Percentiles rank a stretch among this genome's conserved stretches.
phyloP scores from a whole-genome alignment of 2,329 filamentous ascomycete genomes.

The Purpureocillium takamizusanense region DNA sequence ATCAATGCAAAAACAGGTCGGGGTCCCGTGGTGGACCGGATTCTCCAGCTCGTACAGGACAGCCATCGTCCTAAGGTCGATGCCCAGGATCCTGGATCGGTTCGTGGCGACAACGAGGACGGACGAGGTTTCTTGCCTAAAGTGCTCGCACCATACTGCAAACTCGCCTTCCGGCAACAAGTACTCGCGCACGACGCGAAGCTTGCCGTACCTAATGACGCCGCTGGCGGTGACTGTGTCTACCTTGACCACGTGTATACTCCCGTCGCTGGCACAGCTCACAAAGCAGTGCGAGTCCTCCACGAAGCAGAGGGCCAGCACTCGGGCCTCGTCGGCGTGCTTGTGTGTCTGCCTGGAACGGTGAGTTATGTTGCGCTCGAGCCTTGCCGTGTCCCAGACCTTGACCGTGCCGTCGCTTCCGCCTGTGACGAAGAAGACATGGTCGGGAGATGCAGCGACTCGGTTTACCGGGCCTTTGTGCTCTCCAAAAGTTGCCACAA shows the following conservation, averaged over 20 bases:
- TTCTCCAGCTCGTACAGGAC: conserved; percentile 75
- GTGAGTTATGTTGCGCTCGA: conserved; percentile 87
- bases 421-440: conserved; percentile 88
- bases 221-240: conserved; percentile 36
- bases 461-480: conserved; percentile 77
- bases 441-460: conserved; percentile 76
- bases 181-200: conserved; percentile 69
- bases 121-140: conserved; percentile 73
- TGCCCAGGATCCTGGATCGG: conserved; percentile 68
- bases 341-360: conserved; percentile 79
- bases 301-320: conserved; percentile 80
- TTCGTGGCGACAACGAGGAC: conserved; percentile 81
- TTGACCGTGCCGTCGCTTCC: conserved; percentile 87
- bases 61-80: conserved; percentile 83
- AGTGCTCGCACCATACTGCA: conserved; percentile 88
- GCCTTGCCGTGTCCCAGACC: conserved; percentile 82
- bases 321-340: conserved; percentile 60
- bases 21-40: conserved; percentile 82
- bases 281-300: conserved; percentile 92
- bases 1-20: conserved; percentile 86
- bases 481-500: conserved; percentile 84
- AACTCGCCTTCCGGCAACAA: conserved; percentile 66
- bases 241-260: conserved; percentile 83
- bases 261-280: conserved; percentile 83
- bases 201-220: conserved; percentile 67